Evolutionary conservation across 2,329 filamentous ascomycete species (phyloP).

Genomic region (Diaporthe australafricana): DNA sequence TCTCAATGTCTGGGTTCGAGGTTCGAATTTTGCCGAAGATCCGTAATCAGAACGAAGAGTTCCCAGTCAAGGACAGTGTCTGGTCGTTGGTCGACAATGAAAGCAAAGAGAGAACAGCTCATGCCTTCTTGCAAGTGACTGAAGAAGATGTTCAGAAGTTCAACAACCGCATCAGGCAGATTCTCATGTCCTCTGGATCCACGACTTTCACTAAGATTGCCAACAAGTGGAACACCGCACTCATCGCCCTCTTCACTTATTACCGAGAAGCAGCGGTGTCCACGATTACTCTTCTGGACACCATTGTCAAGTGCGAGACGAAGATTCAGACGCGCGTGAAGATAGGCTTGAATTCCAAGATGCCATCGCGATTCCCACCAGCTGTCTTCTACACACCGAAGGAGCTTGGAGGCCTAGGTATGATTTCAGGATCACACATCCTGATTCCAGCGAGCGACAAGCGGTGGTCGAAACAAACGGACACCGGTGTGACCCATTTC

Average conservation of each 20-base stretch:
- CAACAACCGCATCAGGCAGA: constrained; percentile 98
- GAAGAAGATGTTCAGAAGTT: constrained; percentile 99
- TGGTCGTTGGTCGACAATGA: constrained; percentile 98
- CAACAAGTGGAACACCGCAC: constrained; percentile 99
- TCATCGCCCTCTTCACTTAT: constrained; percentile 98
- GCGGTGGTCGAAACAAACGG: constrained; percentile 98
- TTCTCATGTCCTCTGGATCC: constrained; percentile 98
- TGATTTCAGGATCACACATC: constrained; percentile 99
- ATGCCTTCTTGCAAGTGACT: constrained; percentile 97
- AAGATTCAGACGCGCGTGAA: constrained; percentile 99
- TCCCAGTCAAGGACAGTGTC: constrained; percentile 96
- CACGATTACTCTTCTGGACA: constrained; percentile 92
- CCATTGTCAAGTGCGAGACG: constrained; percentile 99
- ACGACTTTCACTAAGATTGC: constrained; percentile 99
- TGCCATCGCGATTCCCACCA: constrained; percentile 98
- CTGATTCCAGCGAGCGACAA: constrained; percentile 97
- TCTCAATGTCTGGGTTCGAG: constrained; percentile 98
- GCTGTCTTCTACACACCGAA: constrained; percentile 99
- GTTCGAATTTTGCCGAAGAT: constrained; percentile 96
- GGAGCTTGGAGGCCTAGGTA: constrained; percentile 94
- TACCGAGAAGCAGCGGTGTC: constrained; percentile 98
- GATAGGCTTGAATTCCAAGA: constrained; percentile 98
- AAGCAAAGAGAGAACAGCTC: constrained; percentile 95
- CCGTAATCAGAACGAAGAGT: constrained; percentile 95
- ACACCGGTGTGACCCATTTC: constrained; percentile 96